These are phyloP conservation scores for Amniculicola lignicola DNA, from an alignment of 495 filamentous ascomycete species.

Conservation along the genomic window DNA sequence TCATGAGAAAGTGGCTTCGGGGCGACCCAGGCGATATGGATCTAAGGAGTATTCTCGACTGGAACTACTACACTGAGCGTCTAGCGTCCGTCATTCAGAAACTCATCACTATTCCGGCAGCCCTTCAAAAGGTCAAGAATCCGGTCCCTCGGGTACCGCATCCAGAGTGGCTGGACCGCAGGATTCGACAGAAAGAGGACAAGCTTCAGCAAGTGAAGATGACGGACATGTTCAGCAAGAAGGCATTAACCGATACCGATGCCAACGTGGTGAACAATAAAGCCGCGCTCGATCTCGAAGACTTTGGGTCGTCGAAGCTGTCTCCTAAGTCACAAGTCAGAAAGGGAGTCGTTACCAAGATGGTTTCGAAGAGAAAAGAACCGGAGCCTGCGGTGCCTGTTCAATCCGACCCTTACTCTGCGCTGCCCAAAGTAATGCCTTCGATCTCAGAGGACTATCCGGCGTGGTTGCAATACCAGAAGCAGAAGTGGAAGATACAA, in stretches of 20 bases:
- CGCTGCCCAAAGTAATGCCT: constrained; percentile 82
- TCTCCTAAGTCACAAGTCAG: constrained; percentile 57
- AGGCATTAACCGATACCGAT: constrained; percentile 67
- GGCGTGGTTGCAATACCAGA: constrained; percentile 91
- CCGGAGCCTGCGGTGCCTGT: constrained; percentile 54
- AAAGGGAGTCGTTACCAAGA: constrained; percentile 60
- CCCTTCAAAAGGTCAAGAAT: constrained; percentile 89
- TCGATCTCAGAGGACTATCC: constrained; percentile 80
- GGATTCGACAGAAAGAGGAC: constrained; percentile 93
- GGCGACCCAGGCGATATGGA: constrained; percentile 94
- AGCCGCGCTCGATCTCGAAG: constrained; percentile 71
- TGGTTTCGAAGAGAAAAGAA: constrained; percentile 79
- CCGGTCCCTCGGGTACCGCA: constrained; percentile 90
- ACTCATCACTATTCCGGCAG: constrained; percentile 95
- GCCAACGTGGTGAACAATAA: constrained; percentile 64
- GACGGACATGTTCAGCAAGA: constrained; percentile 83
- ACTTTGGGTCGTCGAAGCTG: constrained; percentile 66
- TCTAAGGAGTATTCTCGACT: constrained; percentile 82
- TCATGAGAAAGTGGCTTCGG: constrained; percentile 90
- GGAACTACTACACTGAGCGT: constrained; percentile 94
- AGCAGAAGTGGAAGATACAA: constrained; percentile 98
- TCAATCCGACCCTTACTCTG: constrained; percentile 74
- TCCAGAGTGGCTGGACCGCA: constrained; percentile 91
- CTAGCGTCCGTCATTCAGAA: constrained; percentile 96
- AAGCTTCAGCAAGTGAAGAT: constrained; percentile 98